Percentiles rank a stretch among this genome's conserved stretches.
These are phyloP conservation scores for Trametes elegans DNA, from an alignment of 768 basidiomycete species.

Conservation along the genomic window DNA sequence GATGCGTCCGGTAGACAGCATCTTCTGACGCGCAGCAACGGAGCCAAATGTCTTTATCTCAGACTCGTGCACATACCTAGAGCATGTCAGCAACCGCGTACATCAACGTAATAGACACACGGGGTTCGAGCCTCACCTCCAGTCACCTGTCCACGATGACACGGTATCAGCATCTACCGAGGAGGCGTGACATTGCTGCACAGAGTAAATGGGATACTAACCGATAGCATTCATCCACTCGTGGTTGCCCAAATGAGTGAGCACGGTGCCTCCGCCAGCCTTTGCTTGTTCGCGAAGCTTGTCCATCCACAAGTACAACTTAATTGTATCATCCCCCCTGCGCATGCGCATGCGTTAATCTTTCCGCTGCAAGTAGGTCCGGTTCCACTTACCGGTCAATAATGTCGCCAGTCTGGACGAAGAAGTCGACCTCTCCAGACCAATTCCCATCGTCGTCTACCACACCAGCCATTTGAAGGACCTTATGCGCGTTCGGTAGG, in stretches of 20 bases:
- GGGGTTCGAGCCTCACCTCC: slow-evolving; percentile 50
- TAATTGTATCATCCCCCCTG: slow-evolving; percentile 89
- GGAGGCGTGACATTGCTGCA: background rate
- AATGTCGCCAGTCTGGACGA: slow-evolving; percentile 96
- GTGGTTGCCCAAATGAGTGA: slow-evolving; percentile 89
- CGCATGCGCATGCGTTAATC: background rate
- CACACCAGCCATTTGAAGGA: slow-evolving; percentile 78
- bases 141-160: slow-evolving; percentile 56
- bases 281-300: slow-evolving; percentile 72
- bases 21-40: slow-evolving; percentile 66
- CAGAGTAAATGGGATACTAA: slow-evolving; percentile 26
- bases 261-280: slow-evolving; percentile 63
- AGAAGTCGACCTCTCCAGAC: slow-evolving; percentile 78
- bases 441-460: slow-evolving; percentile 72
- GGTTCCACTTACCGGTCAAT: slow-evolving; percentile 69
- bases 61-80: slow-evolving; percentile 77
- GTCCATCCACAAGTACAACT: slow-evolving; percentile 84
- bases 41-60: slow-evolving; percentile 85
- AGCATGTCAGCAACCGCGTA: background rate
- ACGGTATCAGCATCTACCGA: background rate
- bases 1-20: slow-evolving; percentile 72
- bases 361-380: too few species aligned
- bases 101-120: background rate
- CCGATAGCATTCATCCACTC: slow-evolving; percentile 94
- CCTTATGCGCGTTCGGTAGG: slow-evolving; percentile 70